Evolutionary conservation across 306 rosid genomes (phyloP), one percentile per base, ranked within the genome.

Genomic region (Acmispon strigosus): DNA sequence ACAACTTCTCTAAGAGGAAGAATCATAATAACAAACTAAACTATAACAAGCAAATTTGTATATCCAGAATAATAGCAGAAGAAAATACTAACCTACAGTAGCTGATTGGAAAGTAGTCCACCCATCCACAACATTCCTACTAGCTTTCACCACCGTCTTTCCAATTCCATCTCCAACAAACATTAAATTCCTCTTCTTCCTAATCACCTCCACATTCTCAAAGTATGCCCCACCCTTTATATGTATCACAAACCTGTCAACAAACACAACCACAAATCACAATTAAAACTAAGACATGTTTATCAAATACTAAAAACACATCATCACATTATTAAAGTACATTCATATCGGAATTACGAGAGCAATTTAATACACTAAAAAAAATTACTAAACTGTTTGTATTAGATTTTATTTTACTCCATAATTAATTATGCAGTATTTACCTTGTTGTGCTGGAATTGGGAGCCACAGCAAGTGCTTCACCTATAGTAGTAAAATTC

Each of bases 71-170:
- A 22, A 16, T 34, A 16, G 5, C 14, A 66, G 72, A 39, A 74
- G 39, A 67, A 67, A 15, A 54, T 5, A 83, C 89, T 56, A 9
- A 89, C 97, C 97, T 39, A 92, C 89, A 10, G 97, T 92, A 66
- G 97, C 97, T 4, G 97, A 92, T 37, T 84, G 94, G 66, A 92
- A 92, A 65, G 97, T 92, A 43, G 96, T 92, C 96, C 90, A 92
- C 12, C 94, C 92, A 9, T 87, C 97, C 6, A 86, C 86, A 15
- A 87, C 94, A 52, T 86, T 92, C 78, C 97, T 72, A 50, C 81
- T 70, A 13, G 62, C 94, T 70, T 92, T 92, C 72, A 92, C 82
- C n/a, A 89, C 51, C 7, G 96, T 92, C 80, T 86, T 87, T 15
- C 88, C 94, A 42, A 87, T 92, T 19, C 97, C 97, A 59, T 92